phyloP scores from a whole-genome alignment of 2,329 filamentous ascomycete species.

The Talaromyces albobiverticillius region DNA sequence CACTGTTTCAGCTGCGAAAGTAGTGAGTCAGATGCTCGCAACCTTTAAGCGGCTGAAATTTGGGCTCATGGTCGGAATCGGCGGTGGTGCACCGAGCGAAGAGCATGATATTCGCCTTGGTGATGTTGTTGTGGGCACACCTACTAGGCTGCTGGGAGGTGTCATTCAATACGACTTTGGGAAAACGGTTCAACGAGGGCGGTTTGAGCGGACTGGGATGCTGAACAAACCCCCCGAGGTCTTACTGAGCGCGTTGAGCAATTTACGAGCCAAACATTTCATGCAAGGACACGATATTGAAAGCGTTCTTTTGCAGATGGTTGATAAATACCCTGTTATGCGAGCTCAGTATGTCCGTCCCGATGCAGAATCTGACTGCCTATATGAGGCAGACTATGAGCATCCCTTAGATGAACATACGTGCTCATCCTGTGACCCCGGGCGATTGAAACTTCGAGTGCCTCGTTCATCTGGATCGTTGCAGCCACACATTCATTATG shows the following conservation, averaged over 20 bases:
- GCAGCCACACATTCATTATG: background rate
- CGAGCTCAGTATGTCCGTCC: background rate
- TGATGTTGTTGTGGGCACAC: conserved; percentile 20
- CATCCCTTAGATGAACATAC: background rate
- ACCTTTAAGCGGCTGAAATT: conserved; percentile 18
- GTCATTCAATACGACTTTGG: conserved; percentile 20
- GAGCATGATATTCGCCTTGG: conserved; percentile 11
- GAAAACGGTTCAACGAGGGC: conserved; percentile 10
- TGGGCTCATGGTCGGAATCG: conserved; percentile 20
- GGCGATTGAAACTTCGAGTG: background rate
- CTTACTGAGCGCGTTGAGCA: conserved; percentile 9
- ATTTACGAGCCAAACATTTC: background rate
- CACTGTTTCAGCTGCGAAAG: conserved; percentile 16
- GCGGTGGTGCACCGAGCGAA: conserved; percentile 18
- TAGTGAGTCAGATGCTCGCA: conserved; percentile 18
- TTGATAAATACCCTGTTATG: conserved; percentile 2
- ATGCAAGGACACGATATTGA: conserved; percentile 18
- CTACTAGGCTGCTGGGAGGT: conserved; percentile 8
- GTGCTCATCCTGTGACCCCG: conserved; percentile 3
- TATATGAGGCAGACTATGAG: conserved; percentile 7
- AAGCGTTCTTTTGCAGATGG: background rate
- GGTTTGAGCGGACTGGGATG: conserved; percentile 14
- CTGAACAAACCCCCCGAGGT: conserved; percentile 14
- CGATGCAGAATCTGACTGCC: background rate
- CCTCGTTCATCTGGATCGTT: background rate